phyloP scores from a whole-genome alignment of 306 rosid genomes.

The Lathyrus tuberosus region DNA sequence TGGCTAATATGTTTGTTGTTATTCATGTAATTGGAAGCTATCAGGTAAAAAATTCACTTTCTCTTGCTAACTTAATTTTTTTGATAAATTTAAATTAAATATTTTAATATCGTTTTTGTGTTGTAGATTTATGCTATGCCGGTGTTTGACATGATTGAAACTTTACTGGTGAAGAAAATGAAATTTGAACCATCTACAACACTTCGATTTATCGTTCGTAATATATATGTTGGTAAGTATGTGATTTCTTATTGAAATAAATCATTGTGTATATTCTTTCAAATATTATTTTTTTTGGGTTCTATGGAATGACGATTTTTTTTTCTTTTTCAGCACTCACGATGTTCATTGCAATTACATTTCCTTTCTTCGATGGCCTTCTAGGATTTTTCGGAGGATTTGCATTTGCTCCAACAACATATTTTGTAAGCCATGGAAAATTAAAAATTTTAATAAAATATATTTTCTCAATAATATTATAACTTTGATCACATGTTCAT shows the following conservation, averaged over 20 bases:
- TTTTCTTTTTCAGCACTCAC: slow-evolving; percentile 59
- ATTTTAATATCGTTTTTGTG: neutral
- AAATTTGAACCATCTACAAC: slow-evolving; percentile 50
- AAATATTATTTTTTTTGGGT: neutral
- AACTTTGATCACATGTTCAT: neutral
- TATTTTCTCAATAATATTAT: neutral
- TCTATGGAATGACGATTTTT: neutral
- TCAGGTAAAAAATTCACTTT: slow-evolving; percentile 59
- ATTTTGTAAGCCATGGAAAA: slow-evolving; percentile 56
- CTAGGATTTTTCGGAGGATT: slow-evolving; percentile 85
- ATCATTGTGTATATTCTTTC: neutral
- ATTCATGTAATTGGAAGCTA: slow-evolving; percentile 92
- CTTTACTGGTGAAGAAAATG: slow-evolving; percentile 67
- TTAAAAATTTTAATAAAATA: neutral
- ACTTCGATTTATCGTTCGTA: slow-evolving; percentile 77
- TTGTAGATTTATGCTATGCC: slow-evolving; percentile 82
- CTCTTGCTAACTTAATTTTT: too few species aligned
- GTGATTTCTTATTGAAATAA: neutral
- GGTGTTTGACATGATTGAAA: slow-evolving; percentile 90
- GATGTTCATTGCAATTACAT: slow-evolving; percentile 71
- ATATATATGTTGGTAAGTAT: slow-evolving; percentile 76
- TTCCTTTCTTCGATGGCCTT: slow-evolving; percentile 80
- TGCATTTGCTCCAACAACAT: slow-evolving; percentile 89
- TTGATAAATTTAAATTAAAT: too few species aligned
- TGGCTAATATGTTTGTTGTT: slow-evolving; percentile 88